A percentile compares a stretch with the other conserved stretches of the same genome.
These are phyloP conservation scores for Aspergillus bertholletiae DNA, from an alignment of 495 filamentous ascomycete species.

Conservation along the genomic window DNA sequence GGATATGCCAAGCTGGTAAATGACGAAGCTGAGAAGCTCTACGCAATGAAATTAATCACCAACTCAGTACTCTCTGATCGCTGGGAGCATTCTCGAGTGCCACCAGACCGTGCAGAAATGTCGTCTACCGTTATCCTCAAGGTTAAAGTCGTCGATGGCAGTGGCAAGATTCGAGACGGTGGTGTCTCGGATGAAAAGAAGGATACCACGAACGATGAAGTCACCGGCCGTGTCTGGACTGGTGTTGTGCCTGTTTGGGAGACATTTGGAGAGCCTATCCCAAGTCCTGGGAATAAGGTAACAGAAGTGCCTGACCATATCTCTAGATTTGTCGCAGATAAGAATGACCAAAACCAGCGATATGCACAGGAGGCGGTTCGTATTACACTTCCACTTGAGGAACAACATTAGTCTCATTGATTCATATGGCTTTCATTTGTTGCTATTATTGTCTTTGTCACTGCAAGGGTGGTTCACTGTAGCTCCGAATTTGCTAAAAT, in stretches of 20 bases:
- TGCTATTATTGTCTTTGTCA: not conserved
- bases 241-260: slow-evolving; percentile 78
- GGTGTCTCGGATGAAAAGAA: slow-evolving; percentile 66
- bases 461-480: too few species aligned
- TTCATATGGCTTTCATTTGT: too few species aligned
- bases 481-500: too few species aligned
- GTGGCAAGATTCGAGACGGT: slow-evolving; percentile 73
- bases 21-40: slow-evolving; percentile 68
- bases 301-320: slow-evolving; percentile 62
- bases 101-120: slow-evolving; percentile 74
- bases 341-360: slow-evolving; percentile 49
- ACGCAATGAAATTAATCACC: slow-evolving; percentile 80
- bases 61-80: slow-evolving; percentile 65
- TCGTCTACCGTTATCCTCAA: slow-evolving; percentile 70
- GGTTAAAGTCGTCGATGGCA: slow-evolving; percentile 65
- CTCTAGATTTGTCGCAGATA: slow-evolving; percentile 48
- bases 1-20: slow-evolving; percentile 69
- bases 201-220: slow-evolving; percentile 59
- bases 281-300: slow-evolving; percentile 58
- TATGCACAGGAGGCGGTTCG: slow-evolving; percentile 49
- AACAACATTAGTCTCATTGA: slow-evolving; percentile 37
- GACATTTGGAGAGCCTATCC: slow-evolving; percentile 64
- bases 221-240: slow-evolving; percentile 66
- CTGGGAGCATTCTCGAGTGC: slow-evolving; percentile 67
- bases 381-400: slow-evolving; percentile 31